A percentile compares a stretch with the other conserved stretches of the same genome.
phyloP scores from a whole-genome alignment of 148 eudicot genomes.

The Pharnaceum exiguum region DNA sequence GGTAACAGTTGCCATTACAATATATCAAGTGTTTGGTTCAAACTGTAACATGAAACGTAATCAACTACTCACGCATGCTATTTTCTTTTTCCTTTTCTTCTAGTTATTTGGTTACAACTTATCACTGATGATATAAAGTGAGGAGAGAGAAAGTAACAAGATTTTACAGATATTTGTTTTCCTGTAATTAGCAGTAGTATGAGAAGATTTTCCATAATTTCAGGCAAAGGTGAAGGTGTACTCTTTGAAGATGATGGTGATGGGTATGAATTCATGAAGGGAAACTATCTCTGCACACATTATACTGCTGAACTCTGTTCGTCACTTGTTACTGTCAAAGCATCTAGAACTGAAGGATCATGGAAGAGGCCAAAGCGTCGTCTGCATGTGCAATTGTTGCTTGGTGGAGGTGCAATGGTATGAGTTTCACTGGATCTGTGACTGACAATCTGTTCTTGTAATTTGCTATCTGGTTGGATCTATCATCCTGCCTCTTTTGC shows the following conservation, averaged over 20 bases:
- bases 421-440: conserved; percentile 10
- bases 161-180: background rate
- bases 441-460: conserved; percentile 1
- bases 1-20: too few species aligned
- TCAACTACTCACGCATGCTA: too few species aligned
- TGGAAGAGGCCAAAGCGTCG: conserved; percentile 84
- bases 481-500: conserved; percentile 1
- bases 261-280: conserved; percentile 81
- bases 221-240: conserved; percentile 93
- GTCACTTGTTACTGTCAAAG: conserved; percentile 64
- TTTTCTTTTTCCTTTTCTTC: too few species aligned
- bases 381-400: conserved; percentile 67
- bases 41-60: too few species aligned
- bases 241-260: conserved; percentile 97
- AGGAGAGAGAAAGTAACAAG: too few species aligned
- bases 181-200: conserved; percentile 3
- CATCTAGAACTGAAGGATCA: conserved; percentile 69
- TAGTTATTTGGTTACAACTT: too few species aligned
- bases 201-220: conserved; percentile 17
- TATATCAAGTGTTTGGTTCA: too few species aligned
- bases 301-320: conserved; percentile 76
- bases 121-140: too few species aligned
- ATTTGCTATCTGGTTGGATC: background rate
- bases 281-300: conserved; percentile 71
- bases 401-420: conserved; percentile 72